Conservation (phyloP, 2,329 filamentous ascomycete genomes). For the Lecanicillium sp. region DNA sequence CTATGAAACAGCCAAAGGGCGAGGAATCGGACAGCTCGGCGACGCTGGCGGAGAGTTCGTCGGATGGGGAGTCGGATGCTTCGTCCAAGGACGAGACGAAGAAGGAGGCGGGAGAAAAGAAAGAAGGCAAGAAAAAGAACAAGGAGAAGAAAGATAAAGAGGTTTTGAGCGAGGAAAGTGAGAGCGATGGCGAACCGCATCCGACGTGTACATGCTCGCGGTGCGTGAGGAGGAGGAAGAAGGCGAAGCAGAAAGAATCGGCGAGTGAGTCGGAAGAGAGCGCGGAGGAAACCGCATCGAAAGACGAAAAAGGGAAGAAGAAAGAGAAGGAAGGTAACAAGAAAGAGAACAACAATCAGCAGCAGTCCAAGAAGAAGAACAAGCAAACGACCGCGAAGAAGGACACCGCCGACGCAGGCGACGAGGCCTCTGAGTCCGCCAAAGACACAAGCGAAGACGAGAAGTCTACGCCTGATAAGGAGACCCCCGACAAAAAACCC, state of each 20-base stretch:
- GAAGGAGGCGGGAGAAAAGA: constrained; percentile 13
- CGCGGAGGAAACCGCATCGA: background rate
- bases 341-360: constrained; percentile 9
- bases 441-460: constrained; percentile 14
- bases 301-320: background rate
- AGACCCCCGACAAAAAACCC: constrained; percentile 2
- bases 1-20: constrained; percentile 28
- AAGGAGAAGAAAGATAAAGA: background rate
- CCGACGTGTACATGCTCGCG: constrained; percentile 8
- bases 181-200: constrained; percentile 4
- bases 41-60: constrained; percentile 9
- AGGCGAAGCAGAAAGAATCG: background rate
- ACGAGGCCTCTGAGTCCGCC: constrained; percentile 21
- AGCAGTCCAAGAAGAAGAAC: constrained; percentile 15
- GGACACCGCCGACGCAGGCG: constrained; percentile 21
- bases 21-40: constrained; percentile 21
- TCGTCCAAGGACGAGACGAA: constrained; percentile 18
- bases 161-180: background rate
- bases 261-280: background rate
- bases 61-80: constrained; percentile 6
- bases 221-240: constrained; percentile 4
- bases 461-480: constrained; percentile 15
- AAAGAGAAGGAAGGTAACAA: constrained; percentile 1
- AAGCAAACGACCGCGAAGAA: constrained; percentile 19
- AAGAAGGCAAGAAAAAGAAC: background rate